Conservation (phyloP, 164 flowering plant genomes). For the Vitis riparia region DNA sequence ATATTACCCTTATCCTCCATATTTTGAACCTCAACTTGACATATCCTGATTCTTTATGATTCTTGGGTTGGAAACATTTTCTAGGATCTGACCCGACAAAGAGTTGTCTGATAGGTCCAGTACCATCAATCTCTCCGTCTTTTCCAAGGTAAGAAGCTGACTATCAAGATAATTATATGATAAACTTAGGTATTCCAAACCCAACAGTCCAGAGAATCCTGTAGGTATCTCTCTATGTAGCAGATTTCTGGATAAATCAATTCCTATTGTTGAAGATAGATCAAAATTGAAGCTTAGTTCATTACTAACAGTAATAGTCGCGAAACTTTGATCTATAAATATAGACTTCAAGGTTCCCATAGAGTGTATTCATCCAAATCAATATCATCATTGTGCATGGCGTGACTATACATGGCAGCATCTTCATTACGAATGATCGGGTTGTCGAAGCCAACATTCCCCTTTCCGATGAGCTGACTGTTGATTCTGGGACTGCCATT, state of each 20-base stretch:
- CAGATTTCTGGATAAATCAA: conserved; percentile 5
- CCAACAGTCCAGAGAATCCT: conserved; percentile 12
- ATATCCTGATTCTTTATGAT: too few species aligned
- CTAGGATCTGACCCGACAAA: conserved; percentile 75
- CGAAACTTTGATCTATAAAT: conserved; percentile 29
- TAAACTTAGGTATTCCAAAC: conserved; percentile 72
- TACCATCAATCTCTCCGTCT: conserved; percentile 53
- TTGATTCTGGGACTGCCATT: too few species aligned
- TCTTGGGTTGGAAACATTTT: conserved; percentile 47
- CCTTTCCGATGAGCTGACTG: too few species aligned
- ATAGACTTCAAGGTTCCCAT: too few species aligned
- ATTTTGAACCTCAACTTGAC: not conserved
- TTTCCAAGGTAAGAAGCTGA: conserved; percentile 59
- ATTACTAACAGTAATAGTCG: conserved; percentile 18
- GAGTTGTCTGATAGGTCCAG: conserved; percentile 84
- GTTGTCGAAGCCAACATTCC: too few species aligned
- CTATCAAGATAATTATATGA: conserved; percentile 75
- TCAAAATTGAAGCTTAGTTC: conserved; percentile 32
- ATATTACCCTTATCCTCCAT: too few species aligned
- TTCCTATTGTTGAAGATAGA: conserved; percentile 44
- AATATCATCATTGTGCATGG: too few species aligned
- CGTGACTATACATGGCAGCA: too few species aligned
- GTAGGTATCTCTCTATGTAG: too few species aligned
- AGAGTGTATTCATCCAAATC: too few species aligned
- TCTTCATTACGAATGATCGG: too few species aligned